Evolutionary conservation across 1,284 basidiomycete genomes (phyloP), one percentile per base, ranked within the genome.

Genomic region (Ustilago bromivora): DNA sequence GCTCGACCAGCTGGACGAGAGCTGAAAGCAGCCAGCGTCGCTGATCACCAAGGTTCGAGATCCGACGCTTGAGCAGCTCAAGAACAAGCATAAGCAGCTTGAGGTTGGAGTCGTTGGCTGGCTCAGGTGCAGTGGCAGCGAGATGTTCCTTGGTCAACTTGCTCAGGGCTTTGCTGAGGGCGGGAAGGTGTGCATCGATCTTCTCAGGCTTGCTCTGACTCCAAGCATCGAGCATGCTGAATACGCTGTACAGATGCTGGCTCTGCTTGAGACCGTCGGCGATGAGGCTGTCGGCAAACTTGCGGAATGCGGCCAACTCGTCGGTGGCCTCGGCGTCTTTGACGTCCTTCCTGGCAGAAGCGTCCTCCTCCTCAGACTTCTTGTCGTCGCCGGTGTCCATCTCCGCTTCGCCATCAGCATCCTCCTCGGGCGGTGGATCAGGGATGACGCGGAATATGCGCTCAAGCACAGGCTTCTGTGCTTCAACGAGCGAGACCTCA

Each of bases 111-210:
- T 86, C 79, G 47, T 63, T 65, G 36, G 69, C 73, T 10, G 61
- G 70, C 15, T 80, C 70, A 35, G 79, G 72, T 31, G 73, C 70
- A 9, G 76, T 57, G 13, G 91, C 89, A 70, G 90, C 89, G 10
- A 94, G 90, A 82, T 98, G 96, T 35, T 98, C 96, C 86, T 95
- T 96, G 67, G 92, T 91, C 31, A 97, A 89, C 84, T 93, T 94
- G 80, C 91, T 92, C 60, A 98, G 90, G 7, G 97, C 90, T 84
- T 93, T 96, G 88, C 95, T 91, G 13, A 98, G 89, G 11, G 90
- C 89, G 2, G 89, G 87, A 40, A 92, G 89, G 87, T 96, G 96
- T 0, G 90, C 89, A 79, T 99, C 95, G 56, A 96, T 91, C 71
- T 79, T 91, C 82, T 95, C 92, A 0, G 95, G 93, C 31, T 91